Evolutionary conservation across 1,284 basidiomycete species (phyloP), one percentile per base, ranked within the genome.

Genomic region (Cryptococcus sp.): DNA sequence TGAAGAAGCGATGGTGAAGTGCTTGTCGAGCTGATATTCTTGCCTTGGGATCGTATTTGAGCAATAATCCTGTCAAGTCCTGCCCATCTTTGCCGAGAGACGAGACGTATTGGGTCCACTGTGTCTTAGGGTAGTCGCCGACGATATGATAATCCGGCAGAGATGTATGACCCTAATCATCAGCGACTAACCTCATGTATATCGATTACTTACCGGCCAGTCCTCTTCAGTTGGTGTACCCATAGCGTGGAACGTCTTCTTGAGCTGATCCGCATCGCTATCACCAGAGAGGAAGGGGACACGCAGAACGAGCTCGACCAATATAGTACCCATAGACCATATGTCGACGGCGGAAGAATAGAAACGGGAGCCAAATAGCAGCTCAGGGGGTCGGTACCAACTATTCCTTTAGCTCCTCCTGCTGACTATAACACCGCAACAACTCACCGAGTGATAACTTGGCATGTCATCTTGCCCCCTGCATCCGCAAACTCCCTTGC

Each of bases 311-410:
- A 94, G 90, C 77, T 97, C 92, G n/a, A 94, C 91, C 72, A 98
- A 93, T 66, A 99, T 98, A 66, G 96, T 98, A 2, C 96, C 96
- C 52, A 93, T 96, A 1, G 91, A 96, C 96, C 96, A 99, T 48
- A 98, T 90, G 75, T 99, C 96, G 64, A 99, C 98, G 10, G 90
- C 92, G 1, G 94, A 93, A 70, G 88, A 92, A 75, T 99, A 99
- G 47, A 93, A 97, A 42, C 96, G 82, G 25, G 91, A 92, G 41
- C 96, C 96, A 61, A 98, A 84, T 9, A 99, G 82, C 42, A 99
- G 91, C 69, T 99, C 96, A 9, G 94, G 93, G 3, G 94, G 91
- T 14, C 96, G 86, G 70, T 98, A 99, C 96, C 96, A 98, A 59
- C 91, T 93, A 40, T 23, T 9, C 16, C 7, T n/a, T 46, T 7